Base-by-base conservation (phyloP, 192 early-diverging fungal genomes). In the Diversispora eburnea region DNA sequence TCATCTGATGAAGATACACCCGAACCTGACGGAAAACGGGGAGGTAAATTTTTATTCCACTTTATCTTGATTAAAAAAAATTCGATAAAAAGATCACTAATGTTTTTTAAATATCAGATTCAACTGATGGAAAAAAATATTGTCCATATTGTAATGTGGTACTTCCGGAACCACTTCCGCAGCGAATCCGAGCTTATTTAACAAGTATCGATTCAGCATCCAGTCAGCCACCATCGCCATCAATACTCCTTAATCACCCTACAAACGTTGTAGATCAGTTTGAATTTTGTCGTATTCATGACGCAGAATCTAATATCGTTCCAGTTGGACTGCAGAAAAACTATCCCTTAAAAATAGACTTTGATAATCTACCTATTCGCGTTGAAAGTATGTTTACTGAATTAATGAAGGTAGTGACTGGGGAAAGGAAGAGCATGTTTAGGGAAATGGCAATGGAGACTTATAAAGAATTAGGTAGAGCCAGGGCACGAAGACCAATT, bases 201-300 rank as follows among this genome's bases (percentile, higher is more conserved):
- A 48, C 13, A 22, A 49, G 19, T 15, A 17, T 65, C 25, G n/a
- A 20, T 65, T n/a, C 45, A 15, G 19, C 8, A n/a, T 7, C 22
- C 20, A 8, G 25, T 3, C 10, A 52, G 10, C 13, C 5, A 9
- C 25, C 33, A 49, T 51, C 45, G 5, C 15, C 7, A 25, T 67
- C 45, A 13, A n/a, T 25, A 22, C 12, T 51, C 4, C 12, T 12
- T 51, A 15, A 20, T 42, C 47, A 8, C 15, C 5, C 45, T 3
- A 22, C 15, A 5, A 51, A 22, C 7, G 2, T 52, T 9, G n/a
- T 81, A 9, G 77, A 81, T 10, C 69, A 66, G n/a, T 81, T 76
- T 62, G 80, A 78, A 47, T 87, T 87, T 49, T 87, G 86, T 73
- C 76, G 75, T 3, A 41, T 85, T 17, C 86, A 87, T 70, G 42